Conservation (phyloP, 129 eudicot species). For the Saussurea involucrata region DNA sequence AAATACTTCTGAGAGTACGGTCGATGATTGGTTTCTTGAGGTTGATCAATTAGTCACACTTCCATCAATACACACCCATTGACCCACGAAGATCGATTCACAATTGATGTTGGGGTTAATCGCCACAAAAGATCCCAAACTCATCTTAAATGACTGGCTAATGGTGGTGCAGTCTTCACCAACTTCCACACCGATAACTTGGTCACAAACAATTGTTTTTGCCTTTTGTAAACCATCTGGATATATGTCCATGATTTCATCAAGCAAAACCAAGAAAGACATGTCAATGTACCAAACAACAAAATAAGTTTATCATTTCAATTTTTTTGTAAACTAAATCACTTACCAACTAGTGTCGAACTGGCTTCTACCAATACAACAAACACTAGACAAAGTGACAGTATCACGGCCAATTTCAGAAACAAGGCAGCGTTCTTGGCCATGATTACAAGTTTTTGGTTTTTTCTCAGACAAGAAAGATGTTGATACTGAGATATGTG, state of each 20-base stretch:
- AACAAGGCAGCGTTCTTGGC: constrained; percentile 22
- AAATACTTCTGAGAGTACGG: neutral
- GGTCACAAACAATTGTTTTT: constrained; percentile 8
- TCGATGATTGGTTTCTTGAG: neutral
- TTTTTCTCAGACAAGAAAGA: neutral
- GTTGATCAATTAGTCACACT: neutral
- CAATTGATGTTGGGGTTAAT: constrained; percentile 38
- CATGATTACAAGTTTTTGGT: neutral
- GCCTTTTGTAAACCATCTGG: constrained; percentile 8
- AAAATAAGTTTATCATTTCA: neutral
- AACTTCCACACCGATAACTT: constrained; percentile 17
- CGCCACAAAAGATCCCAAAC: constrained; percentile 8
- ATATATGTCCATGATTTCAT: neutral
- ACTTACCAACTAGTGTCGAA: constrained; percentile 4
- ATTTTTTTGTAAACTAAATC: neutral
- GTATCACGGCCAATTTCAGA: constrained; percentile 7
- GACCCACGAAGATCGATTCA: constrained; percentile 24
- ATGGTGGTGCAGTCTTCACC: constrained; percentile 23
- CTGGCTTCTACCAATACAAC: constrained; percentile 14
- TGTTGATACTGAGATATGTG: neutral
- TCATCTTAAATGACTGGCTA: constrained; percentile 14
- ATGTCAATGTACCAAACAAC: neutral
- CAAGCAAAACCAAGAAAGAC: neutral
- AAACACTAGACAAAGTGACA: constrained; percentile 24
- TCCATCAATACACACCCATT: constrained; percentile 30